Percentiles rank a stretch among this genome's conserved stretches.
Conservation (phyloP, 371 early-diverging fungal genomes). For the Mucor racemosus region DNA sequence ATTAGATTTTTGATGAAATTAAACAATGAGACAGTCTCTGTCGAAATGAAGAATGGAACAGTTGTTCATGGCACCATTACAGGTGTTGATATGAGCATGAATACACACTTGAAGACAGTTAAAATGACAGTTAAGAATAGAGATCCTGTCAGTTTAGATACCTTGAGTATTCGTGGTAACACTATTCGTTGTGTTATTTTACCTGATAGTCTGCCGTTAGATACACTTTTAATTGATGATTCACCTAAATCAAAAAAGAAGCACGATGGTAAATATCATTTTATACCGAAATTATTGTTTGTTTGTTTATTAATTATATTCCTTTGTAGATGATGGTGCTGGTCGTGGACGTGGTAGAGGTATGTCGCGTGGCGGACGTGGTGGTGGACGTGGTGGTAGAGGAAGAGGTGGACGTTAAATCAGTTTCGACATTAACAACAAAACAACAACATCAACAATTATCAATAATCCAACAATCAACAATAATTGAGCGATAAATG, state of each 20-base stretch:
- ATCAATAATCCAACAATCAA: background rate
- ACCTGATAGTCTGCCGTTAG: constrained; percentile 94
- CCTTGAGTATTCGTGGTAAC: constrained; percentile 93
- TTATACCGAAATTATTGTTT: background rate
- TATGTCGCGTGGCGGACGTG: constrained; percentile 67
- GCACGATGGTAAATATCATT: constrained; percentile 58
- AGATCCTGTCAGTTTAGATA: constrained; percentile 90
- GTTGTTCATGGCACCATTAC: constrained; percentile 95
- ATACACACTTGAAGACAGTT: constrained; percentile 96
- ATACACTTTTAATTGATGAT: constrained; percentile 96
- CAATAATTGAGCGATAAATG: background rate
- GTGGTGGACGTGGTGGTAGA: constrained; percentile 45
- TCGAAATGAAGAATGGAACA: constrained; percentile 97
- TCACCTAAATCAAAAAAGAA: constrained; percentile 90
- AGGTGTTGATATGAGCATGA: constrained; percentile 98
- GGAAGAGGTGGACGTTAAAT: constrained; percentile 14
- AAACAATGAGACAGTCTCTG: constrained; percentile 92
- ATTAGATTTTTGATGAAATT: constrained; percentile 95
- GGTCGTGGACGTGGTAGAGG: constrained; percentile 67
- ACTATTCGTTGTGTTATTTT: constrained; percentile 94
- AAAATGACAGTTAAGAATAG: constrained; percentile 96
- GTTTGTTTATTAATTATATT: background rate
- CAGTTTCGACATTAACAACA: background rate
- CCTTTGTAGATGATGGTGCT: constrained; percentile 26
- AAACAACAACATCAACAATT: background rate